Percentiles rank a stretch among this genome's conserved stretches.
Evolutionary conservation across 345 rosid genomes (phyloP).

Genomic region (Conringia planisiliqua): DNA sequence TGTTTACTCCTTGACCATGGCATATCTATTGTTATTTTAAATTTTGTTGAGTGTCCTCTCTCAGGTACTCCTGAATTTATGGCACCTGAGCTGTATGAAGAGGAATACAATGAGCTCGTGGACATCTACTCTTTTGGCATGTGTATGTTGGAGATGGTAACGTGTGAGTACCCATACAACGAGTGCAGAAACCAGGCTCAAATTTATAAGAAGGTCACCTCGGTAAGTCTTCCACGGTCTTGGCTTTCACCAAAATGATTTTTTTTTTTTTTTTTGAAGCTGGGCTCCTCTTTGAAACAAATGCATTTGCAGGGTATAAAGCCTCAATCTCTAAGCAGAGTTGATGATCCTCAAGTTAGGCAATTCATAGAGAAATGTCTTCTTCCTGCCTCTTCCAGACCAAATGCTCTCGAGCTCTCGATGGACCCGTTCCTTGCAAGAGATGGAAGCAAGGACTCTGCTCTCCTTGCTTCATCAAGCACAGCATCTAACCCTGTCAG

Average conservation of each 20-base stretch:
- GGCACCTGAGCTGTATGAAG: conserved; percentile 96
- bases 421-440: conserved; percentile 66
- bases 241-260: neutral
- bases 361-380: conserved; percentile 88
- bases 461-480: conserved; percentile 31
- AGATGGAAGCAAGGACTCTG: conserved; percentile 43
- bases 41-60: neutral
- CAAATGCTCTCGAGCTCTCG: conserved; percentile 67
- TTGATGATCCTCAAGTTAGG: conserved; percentile 63
- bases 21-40: neutral
- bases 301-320: conserved; percentile 60
- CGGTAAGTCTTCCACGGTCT: conserved; percentile 37
- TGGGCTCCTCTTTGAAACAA: neutral
- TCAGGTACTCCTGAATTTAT: conserved; percentile 91
- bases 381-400: conserved; percentile 59
- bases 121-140: conserved; percentile 90
- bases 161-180: conserved; percentile 74
- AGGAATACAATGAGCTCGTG: conserved; percentile 80
- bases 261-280: neutral
- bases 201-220: conserved; percentile 76
- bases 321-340: conserved; percentile 71
- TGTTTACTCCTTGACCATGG: neutral
- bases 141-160: conserved; percentile 92
- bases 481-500: conserved; percentile 25
- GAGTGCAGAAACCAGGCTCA: conserved; percentile 84